A percentile compares a stretch with the other conserved stretches of the same genome.
phyloP scores from a whole-genome alignment of 345 rosid species.

The Leavenworthia alabamica region DNA sequence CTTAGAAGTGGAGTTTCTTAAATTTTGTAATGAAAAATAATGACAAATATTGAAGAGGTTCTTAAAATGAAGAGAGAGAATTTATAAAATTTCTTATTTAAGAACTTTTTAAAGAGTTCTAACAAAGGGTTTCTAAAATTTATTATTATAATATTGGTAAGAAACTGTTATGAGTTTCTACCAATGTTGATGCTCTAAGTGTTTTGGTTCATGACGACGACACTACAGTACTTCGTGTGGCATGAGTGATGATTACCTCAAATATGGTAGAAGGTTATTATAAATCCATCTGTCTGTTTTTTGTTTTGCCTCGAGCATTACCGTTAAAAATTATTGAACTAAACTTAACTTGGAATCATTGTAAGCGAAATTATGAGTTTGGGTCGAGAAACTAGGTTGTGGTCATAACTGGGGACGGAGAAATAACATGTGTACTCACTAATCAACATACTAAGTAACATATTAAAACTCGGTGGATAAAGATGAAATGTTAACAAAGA shows the following conservation, averaged over 20 bases:
- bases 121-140: no score
- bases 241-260: background rate
- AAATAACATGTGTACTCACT: background rate
- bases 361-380: background rate
- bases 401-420: background rate
- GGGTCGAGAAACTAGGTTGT: background rate
- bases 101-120: no score
- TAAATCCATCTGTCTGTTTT: background rate
- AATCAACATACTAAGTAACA: background rate
- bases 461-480: no score
- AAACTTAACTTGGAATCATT: background rate
- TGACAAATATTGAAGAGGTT: no score
- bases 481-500: background rate
- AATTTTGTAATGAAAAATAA: no score
- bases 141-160: no score
- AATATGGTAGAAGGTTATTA: background rate
- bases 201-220: background rate
- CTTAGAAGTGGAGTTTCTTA: no score
- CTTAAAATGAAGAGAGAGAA: no score
- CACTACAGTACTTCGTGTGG: background rate
- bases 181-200: no score
- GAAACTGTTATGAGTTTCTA: no score
- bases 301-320: background rate
- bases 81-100: no score
- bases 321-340: background rate